phyloP scores from a whole-genome alignment of 345 rosid species.

The Gynandropsis gynandra region DNA sequence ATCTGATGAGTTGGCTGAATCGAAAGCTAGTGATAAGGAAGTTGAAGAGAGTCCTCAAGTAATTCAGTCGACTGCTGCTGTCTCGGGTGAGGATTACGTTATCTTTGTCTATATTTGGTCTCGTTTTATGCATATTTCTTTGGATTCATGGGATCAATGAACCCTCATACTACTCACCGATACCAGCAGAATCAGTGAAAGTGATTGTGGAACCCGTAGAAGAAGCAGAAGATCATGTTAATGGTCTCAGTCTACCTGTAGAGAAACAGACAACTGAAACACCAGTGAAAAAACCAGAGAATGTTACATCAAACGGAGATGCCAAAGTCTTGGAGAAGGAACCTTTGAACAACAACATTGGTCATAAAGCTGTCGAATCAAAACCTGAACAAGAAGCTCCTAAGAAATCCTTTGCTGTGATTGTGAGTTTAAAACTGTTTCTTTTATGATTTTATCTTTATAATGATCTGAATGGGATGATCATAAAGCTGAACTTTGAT shows the following conservation, averaged over 20 bases:
- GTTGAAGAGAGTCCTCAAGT: slow-evolving; percentile 28
- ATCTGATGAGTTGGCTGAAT: slow-evolving; percentile 36
- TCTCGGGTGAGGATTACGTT: slow-evolving; percentile 19
- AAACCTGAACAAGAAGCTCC: too few relatives aligned
- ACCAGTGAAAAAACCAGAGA: slow-evolving; percentile 16
- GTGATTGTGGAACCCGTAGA: not conserved
- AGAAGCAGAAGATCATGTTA: slow-evolving; percentile 15
- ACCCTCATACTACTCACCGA: not conserved
- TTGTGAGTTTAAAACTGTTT: slow-evolving; percentile 32
- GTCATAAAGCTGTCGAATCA: not conserved
- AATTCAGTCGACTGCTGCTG: slow-evolving; percentile 3
- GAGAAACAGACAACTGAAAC: slow-evolving; percentile 16
- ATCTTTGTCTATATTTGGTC: not conserved
- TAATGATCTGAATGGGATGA: not conserved
- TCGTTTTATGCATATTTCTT: not conserved
- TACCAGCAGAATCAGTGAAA: not conserved
- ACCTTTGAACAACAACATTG: slow-evolving; percentile 3
- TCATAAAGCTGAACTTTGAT: not conserved
- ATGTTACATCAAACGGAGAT: slow-evolving; percentile 16
- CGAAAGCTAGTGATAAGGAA: slow-evolving; percentile 26
- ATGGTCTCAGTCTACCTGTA: slow-evolving; percentile 7
- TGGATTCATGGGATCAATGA: not conserved
- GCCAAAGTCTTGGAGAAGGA: slow-evolving; percentile 10
- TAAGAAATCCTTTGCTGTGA: slow-evolving; percentile 19
- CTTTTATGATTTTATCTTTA: not conserved